A percentile compares a stretch with the other conserved stretches of the same genome.
Evolutionary conservation across 495 filamentous ascomycete genomes (phyloP).

Genomic region (Tuber melanosporum): DNA sequence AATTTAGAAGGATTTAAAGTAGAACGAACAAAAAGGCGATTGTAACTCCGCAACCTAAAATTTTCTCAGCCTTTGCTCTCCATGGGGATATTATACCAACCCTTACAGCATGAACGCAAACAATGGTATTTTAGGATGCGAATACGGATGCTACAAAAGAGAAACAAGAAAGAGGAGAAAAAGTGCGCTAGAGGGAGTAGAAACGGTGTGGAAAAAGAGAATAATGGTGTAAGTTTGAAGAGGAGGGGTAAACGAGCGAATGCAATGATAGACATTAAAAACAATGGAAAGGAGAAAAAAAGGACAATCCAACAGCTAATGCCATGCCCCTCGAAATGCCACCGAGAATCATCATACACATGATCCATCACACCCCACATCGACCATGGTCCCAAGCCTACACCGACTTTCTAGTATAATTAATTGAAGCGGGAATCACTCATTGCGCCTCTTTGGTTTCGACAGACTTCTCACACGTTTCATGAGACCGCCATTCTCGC

Average conservation of each 20-base stretch:
- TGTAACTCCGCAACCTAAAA: not conserved
- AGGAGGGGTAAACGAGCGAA: not conserved
- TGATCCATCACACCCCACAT: not conserved
- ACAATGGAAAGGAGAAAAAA: not conserved
- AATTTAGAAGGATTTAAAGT: not conserved
- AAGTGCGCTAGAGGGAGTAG: not conserved
- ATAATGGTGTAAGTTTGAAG: not conserved
- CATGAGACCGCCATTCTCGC: constrained; percentile 31
- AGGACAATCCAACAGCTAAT: not conserved
- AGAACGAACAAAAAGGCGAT: not conserved
- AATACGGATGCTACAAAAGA: not conserved
- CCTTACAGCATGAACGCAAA: not conserved
- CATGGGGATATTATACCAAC: constrained; percentile 1
- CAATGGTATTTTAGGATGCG: constrained; percentile 4
- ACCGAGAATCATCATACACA: not conserved
- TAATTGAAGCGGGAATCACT: constrained; percentile 7
- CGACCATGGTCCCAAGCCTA: not conserved
- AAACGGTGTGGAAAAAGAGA: not conserved
- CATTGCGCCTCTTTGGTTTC: constrained; percentile 40
- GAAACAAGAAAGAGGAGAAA: not conserved
- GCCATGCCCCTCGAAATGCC: not conserved
- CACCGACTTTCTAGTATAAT: not conserved
- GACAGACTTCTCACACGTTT: constrained; percentile 42
- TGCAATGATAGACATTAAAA: not conserved
- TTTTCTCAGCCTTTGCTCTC: not conserved